Evolutionary conservation across 2,329 filamentous ascomycete species (phyloP).

Genomic region (Parascedosporium putredinis): DNA sequence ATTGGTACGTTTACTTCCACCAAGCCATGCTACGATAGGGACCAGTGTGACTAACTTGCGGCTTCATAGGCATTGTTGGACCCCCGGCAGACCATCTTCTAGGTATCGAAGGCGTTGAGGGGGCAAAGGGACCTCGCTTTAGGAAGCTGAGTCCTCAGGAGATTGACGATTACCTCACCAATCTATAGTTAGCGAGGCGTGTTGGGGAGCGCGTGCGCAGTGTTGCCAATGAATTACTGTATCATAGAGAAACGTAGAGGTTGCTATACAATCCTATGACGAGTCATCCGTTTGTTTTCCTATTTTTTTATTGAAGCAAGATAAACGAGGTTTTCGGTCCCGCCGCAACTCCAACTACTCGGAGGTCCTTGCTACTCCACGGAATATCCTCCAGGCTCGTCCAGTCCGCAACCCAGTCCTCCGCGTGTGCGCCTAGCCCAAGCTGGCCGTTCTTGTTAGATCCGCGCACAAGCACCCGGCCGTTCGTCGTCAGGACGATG

Average conservation of each 20-base stretch:
- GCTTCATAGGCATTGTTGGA: constrained; percentile 75
- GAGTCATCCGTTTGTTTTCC: neutral
- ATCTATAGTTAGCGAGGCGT: constrained; percentile 54
- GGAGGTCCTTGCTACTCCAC: constrained; percentile 16
- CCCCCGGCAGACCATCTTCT: constrained; percentile 88
- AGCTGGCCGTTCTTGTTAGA: constrained; percentile 50
- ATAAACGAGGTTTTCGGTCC: constrained; percentile 41
- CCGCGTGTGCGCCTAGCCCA: constrained; percentile 26
- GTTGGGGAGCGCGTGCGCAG: constrained; percentile 10
- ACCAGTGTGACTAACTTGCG: neutral
- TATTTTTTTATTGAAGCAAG: no score
- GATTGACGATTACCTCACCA: constrained; percentile 98
- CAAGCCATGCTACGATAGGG: neutral
- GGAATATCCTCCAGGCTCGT: constrained; percentile 20
- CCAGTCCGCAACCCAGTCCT: constrained; percentile 22
- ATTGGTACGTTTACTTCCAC: constrained; percentile 58
- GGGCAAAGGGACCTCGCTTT: constrained; percentile 76
- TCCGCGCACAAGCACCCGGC: constrained; percentile 44
- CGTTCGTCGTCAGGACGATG: constrained; percentile 39
- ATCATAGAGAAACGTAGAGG: constrained; percentile 22
- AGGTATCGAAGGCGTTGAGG: constrained; percentile 81
- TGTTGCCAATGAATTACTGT: constrained; percentile 21
- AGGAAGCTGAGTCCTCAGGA: constrained; percentile 93
- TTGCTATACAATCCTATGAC: constrained; percentile 3
- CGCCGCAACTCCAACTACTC: constrained; percentile 37